Base-by-base conservation (phyloP, 768 basidiomycete species). In the Lentinula detonsa region DNA sequence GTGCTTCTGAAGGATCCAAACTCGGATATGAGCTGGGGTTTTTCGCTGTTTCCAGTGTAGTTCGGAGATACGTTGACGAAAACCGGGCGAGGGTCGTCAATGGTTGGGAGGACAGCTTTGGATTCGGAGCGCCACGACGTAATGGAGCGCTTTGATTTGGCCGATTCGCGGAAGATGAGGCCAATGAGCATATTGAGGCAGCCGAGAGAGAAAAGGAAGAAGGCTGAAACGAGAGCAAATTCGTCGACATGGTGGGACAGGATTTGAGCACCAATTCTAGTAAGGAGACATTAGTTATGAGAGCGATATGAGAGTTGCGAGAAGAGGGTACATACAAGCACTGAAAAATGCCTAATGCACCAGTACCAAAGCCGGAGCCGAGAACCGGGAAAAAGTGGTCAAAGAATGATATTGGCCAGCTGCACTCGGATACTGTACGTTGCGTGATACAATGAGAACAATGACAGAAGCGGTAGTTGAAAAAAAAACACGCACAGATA, bases 151-250 rank as follows among this genome's bases (percentile, higher is more conserved):
- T 84, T 85, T 18, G 73, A 62, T 65, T 86, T 88, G 61, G 83
- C 85, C 1, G 76, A 78, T 65, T 81, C 78, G 59, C 86, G 84
- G 80, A 86, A 90, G 70, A 88, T 81, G 65, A 91, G 81, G 45
- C 89, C 89, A 63, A 86, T 78, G 61, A 93, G 71, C 65, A 93
- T 85, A 76, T 96, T 93, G 59, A 96, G 73, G 73, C 91, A 93
- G n/a, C 93, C 94, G 61, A 96, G 69, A 56, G 92, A 82, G 77
- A 96, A 96, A 63, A 96, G 83, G 78, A 96, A 87, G 80, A 95
- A 95, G 51, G 90, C 93, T 4, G 93, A 81, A 63, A 93, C 93
- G 69, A 95, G 90, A 21, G 93, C 86, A 77, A 96, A 95, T 62
- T 84, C 85, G 67, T 93, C 87, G 61, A 94, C 91, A 71, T 87